Evolutionary conservation across 345 rosid species (phyloP).

Genomic region (Citrus cavaleriei): DNA sequence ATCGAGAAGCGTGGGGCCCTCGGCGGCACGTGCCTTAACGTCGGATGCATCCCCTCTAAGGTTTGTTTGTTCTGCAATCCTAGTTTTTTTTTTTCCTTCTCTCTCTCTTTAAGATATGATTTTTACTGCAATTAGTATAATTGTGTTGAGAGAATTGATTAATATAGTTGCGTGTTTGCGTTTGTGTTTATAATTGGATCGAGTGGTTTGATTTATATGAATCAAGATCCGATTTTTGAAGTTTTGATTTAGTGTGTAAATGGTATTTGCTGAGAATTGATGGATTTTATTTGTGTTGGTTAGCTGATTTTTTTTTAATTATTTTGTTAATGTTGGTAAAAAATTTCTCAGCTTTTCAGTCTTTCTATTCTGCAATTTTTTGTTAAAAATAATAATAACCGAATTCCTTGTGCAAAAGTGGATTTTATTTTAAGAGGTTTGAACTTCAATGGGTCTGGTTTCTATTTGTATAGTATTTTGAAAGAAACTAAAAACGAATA

Average conservation of each 20-base stretch:
- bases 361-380: not conserved
- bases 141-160: not conserved
- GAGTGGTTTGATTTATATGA: not conserved
- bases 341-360: not conserved
- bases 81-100: not conserved
- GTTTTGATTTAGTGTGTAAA: not conserved
- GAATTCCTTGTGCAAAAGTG: not conserved
- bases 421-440: not conserved
- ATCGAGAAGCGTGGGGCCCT: constrained; percentile 96
- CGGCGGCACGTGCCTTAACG: constrained; percentile 99
- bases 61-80: constrained; percentile 21
- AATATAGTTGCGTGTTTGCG: not conserved
- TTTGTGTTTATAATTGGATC: not conserved
- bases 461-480: no score
- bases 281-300: not conserved
- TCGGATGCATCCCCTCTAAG: constrained; percentile 99
- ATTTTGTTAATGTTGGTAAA: not conserved
- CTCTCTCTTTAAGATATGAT: not conserved
- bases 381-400: not conserved
- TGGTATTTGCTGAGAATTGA: not conserved
- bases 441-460: no score
- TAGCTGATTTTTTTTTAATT: not conserved
- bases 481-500: no score
- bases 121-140: not conserved
- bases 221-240: not conserved